Conservation (phyloP, 176 grass and related monocot species). For the Phoenix dactylifera region DNA sequence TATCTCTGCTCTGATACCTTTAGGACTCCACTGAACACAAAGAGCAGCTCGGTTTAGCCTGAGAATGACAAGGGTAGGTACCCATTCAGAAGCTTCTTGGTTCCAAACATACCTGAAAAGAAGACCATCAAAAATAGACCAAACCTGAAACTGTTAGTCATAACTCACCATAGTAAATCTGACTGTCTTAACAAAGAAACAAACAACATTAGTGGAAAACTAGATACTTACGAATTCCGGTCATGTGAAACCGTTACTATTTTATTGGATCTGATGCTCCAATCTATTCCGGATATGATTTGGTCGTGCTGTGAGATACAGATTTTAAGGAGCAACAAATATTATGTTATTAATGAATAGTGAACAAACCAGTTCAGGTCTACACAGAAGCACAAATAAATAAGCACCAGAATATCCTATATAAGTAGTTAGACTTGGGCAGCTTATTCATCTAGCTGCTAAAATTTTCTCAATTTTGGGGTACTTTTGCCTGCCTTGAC, state of each 20-base stretch:
- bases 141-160: background rate
- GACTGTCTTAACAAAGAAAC: background rate
- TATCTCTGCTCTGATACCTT: slow-evolving; percentile 33
- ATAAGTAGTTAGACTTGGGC: no score
- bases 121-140: background rate
- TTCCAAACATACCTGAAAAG: slow-evolving; percentile 90
- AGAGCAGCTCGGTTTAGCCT: slow-evolving; percentile 96
- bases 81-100: slow-evolving; percentile 89
- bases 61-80: slow-evolving; percentile 93
- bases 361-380: no score
- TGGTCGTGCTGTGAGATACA: slow-evolving; percentile 72
- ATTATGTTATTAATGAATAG: no score
- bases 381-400: no score
- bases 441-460: no score
- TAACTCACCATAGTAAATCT: background rate
- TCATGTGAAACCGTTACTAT: slow-evolving; percentile 98
- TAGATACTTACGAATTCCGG: slow-evolving; percentile 81
- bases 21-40: slow-evolving; percentile 95
- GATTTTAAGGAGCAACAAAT: no score
- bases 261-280: slow-evolving; percentile 82
- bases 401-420: no score
- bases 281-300: slow-evolving; percentile 94
- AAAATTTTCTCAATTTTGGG: no score
- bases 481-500: no score
- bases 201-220: slow-evolving; percentile 3